Percentiles rank a stretch among this genome's conserved stretches.
Evolutionary conservation across 768 basidiomycete species (phyloP).

Genomic region (Leucocoprinus leucothites): DNA sequence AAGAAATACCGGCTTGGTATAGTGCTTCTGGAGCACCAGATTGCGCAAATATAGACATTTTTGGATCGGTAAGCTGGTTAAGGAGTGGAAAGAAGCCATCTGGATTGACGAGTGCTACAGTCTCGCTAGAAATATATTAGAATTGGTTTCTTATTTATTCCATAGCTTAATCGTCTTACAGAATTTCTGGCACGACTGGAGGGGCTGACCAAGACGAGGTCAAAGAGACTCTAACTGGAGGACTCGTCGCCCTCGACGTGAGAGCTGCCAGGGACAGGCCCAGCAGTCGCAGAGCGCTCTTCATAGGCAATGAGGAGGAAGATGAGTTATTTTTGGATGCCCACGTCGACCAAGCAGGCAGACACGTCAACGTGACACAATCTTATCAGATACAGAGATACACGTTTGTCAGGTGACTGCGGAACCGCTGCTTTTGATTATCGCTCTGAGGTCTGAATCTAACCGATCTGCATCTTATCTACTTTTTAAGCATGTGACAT

Average conservation of each 20-base stretch:
- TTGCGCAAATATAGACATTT: slow-evolving; percentile 30
- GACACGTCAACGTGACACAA: slow-evolving; percentile 18
- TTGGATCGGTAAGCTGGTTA: slow-evolving; percentile 55
- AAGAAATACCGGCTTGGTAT: slow-evolving; percentile 52
- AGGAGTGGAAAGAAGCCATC: slow-evolving; percentile 76
- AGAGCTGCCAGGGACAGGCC: slow-evolving; percentile 15
- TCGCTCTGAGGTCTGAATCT: background rate
- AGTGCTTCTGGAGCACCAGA: slow-evolving; percentile 45
- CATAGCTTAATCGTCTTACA: slow-evolving; percentile 41
- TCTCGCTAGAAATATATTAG: slow-evolving; percentile 55
- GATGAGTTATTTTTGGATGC: background rate
- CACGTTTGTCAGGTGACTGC: background rate
- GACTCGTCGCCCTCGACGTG: slow-evolving; percentile 23
- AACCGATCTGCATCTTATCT: too few species aligned
- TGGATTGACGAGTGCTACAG: slow-evolving; percentile 70
- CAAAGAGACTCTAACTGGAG: slow-evolving; percentile 57
- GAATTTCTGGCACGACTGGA: slow-evolving; percentile 57
- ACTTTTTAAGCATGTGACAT: slow-evolving; percentile 12
- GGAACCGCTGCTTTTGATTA: background rate
- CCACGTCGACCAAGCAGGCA: slow-evolving; percentile 6
- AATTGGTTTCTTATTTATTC: background rate
- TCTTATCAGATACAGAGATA: too few species aligned
- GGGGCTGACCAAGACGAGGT: slow-evolving; percentile 67
- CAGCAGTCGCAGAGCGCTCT: slow-evolving; percentile 21
- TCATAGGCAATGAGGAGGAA: slow-evolving; percentile 20